Evolutionary conservation across 140 eudicot species (phyloP).

Genomic region (Erigeron philadelphicus): DNA sequence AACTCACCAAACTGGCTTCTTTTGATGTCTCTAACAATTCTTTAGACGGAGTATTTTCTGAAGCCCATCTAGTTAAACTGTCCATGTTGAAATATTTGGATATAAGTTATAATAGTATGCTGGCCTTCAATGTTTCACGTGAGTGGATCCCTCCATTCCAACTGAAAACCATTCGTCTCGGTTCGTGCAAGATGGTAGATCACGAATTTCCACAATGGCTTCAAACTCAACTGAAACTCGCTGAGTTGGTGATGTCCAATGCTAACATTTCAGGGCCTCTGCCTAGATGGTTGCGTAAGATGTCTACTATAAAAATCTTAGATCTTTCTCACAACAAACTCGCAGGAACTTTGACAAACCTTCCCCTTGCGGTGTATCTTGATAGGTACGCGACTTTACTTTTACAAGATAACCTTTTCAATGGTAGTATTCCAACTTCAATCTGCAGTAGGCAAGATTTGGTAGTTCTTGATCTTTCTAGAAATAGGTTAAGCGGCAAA

Average conservation of each 20-base stretch:
- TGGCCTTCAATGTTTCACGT: constrained; percentile 8
- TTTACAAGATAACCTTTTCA: background rate
- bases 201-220: constrained; percentile 17
- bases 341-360: background rate
- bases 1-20: background rate
- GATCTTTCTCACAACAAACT: constrained; percentile 19
- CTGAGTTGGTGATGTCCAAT: background rate
- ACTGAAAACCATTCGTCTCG: background rate
- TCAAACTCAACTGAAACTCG: background rate
- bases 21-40: background rate
- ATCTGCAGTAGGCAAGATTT: background rate
- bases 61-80: constrained; percentile 11
- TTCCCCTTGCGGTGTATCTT: no score
- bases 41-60: constrained; percentile 6
- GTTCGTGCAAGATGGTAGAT: background rate
- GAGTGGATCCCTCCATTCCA: constrained; percentile 11
- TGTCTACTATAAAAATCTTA: background rate
- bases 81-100: background rate
- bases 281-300: constrained; percentile 1
- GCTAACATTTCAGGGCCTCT: constrained; percentile 2
- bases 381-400: no score
- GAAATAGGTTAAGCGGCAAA: background rate
- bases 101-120: background rate
- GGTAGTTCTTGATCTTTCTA: background rate
- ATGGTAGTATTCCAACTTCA: background rate